A percentile compares a stretch with the other conserved stretches of the same genome.
These are phyloP conservation scores for Gossypium ekmanianum DNA, from an alignment of 345 rosid genomes.

Conservation along the genomic window DNA sequence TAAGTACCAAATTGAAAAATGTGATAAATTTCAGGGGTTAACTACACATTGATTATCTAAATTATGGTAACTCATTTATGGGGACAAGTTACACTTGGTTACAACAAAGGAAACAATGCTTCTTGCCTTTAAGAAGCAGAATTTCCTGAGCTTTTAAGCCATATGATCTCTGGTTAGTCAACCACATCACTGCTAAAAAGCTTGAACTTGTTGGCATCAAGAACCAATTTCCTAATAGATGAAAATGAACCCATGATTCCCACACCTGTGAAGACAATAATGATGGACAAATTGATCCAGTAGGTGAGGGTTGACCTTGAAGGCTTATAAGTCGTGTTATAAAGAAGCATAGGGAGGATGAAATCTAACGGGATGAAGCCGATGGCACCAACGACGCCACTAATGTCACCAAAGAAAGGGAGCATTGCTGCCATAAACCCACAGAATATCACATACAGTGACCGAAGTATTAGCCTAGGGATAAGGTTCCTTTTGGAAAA, in stretches of 20 bases:
- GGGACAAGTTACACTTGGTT: neutral
- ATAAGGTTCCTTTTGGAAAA: conserved; percentile 74
- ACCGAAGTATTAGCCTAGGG: conserved; percentile 67
- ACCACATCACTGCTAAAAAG: conserved; percentile 79
- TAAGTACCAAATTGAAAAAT: no score
- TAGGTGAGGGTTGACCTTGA: conserved; percentile 47
- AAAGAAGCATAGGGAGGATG: conserved; percentile 90
- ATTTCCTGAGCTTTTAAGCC: neutral
- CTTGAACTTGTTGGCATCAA: conserved; percentile 83
- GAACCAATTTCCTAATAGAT: conserved; percentile 74
- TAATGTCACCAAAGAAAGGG: conserved; percentile 94
- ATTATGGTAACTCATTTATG: neutral
- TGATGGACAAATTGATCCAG: conserved; percentile 65
- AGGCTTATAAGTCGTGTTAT: conserved; percentile 83
- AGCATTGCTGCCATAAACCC: conserved; percentile 95
- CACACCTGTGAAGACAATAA: conserved; percentile 61
- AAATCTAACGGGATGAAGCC: conserved; percentile 97
- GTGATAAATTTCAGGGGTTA: no score
- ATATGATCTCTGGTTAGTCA: conserved; percentile 26
- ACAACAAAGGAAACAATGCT: neutral
- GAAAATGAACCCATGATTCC: conserved; percentile 87
- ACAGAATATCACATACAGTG: conserved; percentile 68
- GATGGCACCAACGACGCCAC: conserved; percentile 77
- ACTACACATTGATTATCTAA: neutral
- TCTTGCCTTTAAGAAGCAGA: neutral